Conservation (phyloP, 345 rosid species). For the Psidium guajava region DNA sequence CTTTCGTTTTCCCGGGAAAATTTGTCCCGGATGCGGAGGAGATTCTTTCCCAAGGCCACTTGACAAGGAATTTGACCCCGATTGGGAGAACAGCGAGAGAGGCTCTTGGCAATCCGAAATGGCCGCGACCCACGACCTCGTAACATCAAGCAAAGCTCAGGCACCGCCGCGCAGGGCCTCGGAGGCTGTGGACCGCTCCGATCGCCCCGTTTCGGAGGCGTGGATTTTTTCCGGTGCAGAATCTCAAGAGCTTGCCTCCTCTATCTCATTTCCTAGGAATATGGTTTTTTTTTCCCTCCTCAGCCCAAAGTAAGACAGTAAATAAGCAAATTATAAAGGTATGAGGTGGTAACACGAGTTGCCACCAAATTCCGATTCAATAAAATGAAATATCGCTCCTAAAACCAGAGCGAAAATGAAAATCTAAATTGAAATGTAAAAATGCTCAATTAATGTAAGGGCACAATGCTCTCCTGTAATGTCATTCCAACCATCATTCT, state of each 20-base stretch:
- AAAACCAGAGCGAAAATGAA: background rate
- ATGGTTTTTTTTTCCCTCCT: background rate
- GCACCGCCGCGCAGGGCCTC: background rate
- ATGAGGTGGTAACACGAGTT: too few species aligned
- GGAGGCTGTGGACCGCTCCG: background rate
- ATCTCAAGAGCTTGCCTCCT: too few species aligned
- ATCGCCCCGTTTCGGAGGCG: fast-evolving
- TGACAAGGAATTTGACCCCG: background rate
- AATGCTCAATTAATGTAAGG: background rate
- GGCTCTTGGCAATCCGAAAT: too few species aligned
- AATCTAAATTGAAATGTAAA: too few species aligned
- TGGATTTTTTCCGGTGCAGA: background rate
- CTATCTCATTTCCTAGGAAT: background rate
- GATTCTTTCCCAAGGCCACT: background rate
- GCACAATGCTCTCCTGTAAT: too few species aligned
- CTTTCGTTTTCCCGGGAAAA: background rate
- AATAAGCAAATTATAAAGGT: background rate
- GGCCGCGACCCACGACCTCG: background rate
- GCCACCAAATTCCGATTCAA: too few species aligned
- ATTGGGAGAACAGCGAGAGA: background rate
- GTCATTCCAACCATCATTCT: too few species aligned
- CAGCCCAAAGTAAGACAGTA: background rate
- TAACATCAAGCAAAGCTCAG: background rate
- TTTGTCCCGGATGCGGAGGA: background rate
- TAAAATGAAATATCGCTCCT: background rate